A percentile compares a stretch with the other conserved stretches of the same genome.
Conservation (phyloP, 495 filamentous ascomycete genomes). For the Talaromyces borbonicus region DNA sequence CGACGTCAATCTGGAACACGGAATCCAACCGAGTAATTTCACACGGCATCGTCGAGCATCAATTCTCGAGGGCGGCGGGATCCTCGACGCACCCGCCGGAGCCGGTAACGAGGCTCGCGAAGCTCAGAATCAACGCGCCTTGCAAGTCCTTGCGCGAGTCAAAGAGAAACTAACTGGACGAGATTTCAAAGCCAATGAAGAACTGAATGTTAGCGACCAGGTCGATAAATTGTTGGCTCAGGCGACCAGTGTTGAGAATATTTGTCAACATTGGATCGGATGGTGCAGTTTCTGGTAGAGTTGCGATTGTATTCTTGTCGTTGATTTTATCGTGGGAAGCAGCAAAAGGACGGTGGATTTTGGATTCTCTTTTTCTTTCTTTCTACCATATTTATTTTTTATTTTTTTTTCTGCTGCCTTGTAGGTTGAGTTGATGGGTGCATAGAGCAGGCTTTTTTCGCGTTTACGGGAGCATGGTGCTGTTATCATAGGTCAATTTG, state of each 20-base stretch:
- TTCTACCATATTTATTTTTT: no score
- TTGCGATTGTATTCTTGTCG: neutral
- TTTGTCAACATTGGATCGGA: constrained; percentile 98
- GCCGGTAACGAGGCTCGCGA: constrained; percentile 50
- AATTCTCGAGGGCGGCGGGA: constrained; percentile 42
- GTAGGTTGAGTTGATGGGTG: no score
- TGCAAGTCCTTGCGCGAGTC: constrained; percentile 86
- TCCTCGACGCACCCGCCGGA: constrained; percentile 39
- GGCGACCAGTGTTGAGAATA: constrained; percentile 91
- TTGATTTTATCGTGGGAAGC: neutral
- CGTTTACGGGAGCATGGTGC: no score
- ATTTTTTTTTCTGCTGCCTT: no score
- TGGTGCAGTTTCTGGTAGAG: constrained; percentile 87
- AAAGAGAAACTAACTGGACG: constrained; percentile 83
- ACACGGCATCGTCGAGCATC: constrained; percentile 38
- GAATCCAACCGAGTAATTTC: constrained; percentile 35
- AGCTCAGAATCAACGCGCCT: constrained; percentile 82
- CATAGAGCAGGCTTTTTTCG: neutral
- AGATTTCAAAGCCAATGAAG: constrained; percentile 57
- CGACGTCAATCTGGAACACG: constrained; percentile 46
- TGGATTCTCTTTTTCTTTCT: neutral
- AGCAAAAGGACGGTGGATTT: neutral
- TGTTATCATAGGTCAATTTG: no score
- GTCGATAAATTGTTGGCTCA: constrained; percentile 91
- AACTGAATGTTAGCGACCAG: constrained; percentile 77